Evolutionary conservation across 768 basidiomycete species (phyloP), one percentile per base, ranked within the genome.

Genomic region (Scleroderma citrinum): DNA sequence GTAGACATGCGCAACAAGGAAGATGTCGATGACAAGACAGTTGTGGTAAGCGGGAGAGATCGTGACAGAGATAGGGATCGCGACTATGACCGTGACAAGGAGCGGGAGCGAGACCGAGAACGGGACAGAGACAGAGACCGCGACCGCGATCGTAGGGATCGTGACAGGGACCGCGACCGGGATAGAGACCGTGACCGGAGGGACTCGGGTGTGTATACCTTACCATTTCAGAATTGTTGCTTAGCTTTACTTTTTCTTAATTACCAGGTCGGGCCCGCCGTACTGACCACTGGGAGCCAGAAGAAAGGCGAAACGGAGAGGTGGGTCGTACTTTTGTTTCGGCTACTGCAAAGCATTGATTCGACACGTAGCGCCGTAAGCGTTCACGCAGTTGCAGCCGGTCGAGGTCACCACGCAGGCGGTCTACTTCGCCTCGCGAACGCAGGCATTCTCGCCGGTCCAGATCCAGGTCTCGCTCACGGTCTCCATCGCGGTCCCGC

Each of bases 221-320:
- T 34, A 14, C 19, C 26, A 24, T 47, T 49, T 48, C 47, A 35
- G 8, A 29, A 24, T 8, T 41, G 21, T 41, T 4, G 11, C 34
- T 52, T 20, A 34, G 40, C 21, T 14, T 40, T 48, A 53, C 50
- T 32, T 50, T 21, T 26, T 34, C 37, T 21, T 20, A 14, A 6
- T 67, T 63, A 49, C 46, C 67, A 76, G 77, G 58, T 71, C 77
- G 63, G 66, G 74, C 72, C 34, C 63, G 73, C 39, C 69, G 72
- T 31, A 68, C 69, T 44, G 88, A 92, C 67, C 87, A 91, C 57
- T 91, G 87, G 87, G 89, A 91, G 57, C 87, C 88, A 0, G 87
- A 80, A n/a, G 76, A 85, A 29, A 76, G 82, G 63, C 82, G 88
- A 26, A 82, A 78, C 49, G 81, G 76, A 44, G 87, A 87, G 45